A percentile compares a stretch with the other conserved stretches of the same genome.
phyloP scores from a whole-genome alignment of 805 yeast genomes.

The Candida schatavii region DNA sequence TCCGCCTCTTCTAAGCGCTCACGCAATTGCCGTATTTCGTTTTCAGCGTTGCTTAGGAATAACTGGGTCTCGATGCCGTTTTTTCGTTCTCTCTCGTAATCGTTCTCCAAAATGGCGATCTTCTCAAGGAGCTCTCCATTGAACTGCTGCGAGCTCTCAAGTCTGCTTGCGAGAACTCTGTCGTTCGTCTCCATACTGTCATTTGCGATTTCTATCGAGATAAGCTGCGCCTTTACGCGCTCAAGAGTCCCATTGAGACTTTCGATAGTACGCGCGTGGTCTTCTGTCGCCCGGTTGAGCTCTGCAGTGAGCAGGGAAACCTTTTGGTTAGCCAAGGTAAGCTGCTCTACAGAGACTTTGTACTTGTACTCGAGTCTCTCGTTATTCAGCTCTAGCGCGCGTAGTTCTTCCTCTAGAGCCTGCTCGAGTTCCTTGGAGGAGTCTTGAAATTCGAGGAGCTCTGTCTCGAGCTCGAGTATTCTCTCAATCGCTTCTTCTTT shows the following conservation, averaged over 20 bases:
- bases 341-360: conserved; percentile 16
- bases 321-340: conserved; percentile 15
- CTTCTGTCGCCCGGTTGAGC: conserved; percentile 15
- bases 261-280: conserved; percentile 9
- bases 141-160: conserved; percentile 33
- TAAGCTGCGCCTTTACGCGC: conserved; percentile 28
- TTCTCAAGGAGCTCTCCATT: conserved; percentile 42
- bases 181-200: conserved; percentile 40
- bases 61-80: conserved; percentile 23
- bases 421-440: conserved; percentile 43
- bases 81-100: conserved; percentile 28
- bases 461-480: conserved; percentile 35
- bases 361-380: conserved; percentile 13
- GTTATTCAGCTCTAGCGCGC: conserved; percentile 28
- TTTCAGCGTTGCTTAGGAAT: conserved; percentile 29
- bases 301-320: conserved; percentile 17
- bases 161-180: conserved; percentile 31
- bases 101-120: conserved; percentile 42
- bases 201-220: conserved; percentile 41
- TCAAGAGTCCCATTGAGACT: conserved; percentile 18
- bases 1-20: conserved; percentile 5
- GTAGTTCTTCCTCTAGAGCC: conserved; percentile 43
- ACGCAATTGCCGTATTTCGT: conserved; percentile 22
- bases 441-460: conserved; percentile 40
- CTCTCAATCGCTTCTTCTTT: conserved; percentile 23